Percentiles rank a stretch among this genome's conserved stretches.
These are phyloP conservation scores for Trichoderma virens DNA, from an alignment of 495 filamentous ascomycete species.

Conservation along the genomic window DNA sequence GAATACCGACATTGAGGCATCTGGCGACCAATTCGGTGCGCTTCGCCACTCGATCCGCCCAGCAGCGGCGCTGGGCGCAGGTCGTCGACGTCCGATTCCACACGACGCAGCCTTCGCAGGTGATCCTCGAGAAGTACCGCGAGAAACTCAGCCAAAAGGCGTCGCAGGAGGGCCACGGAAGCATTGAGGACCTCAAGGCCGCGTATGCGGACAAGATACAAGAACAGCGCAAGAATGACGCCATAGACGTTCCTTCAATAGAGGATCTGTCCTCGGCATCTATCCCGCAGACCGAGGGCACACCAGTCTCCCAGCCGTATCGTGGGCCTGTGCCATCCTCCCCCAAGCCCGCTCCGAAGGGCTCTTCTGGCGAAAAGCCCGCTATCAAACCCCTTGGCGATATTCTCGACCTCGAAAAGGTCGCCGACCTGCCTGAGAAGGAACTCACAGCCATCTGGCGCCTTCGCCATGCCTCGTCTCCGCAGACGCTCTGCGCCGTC, in stretches of 20 bases:
- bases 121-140: conserved; percentile 74
- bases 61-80: conserved; percentile 80
- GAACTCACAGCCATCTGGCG: conserved; percentile 90
- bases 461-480: conserved; percentile 65
- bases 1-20: background rate
- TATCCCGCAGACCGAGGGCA: conserved; percentile 12
- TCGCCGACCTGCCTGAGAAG: conserved; percentile 58
- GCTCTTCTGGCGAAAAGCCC: conserved; percentile 26
- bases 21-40: conserved; percentile 10
- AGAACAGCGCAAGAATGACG: conserved; percentile 49
- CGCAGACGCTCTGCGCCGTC: conserved; percentile 69
- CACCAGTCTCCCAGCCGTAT: conserved; percentile 11
- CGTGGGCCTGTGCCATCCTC: conserved; percentile 20
- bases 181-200: conserved; percentile 68
- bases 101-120: conserved; percentile 50
- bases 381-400: conserved; percentile 74
- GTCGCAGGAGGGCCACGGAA: conserved; percentile 63
- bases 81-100: conserved; percentile 90
- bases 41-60: conserved; percentile 28
- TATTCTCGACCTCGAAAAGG: conserved; percentile 78
- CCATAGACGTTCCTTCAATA: conserved; percentile 21
- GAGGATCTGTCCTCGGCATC: conserved; percentile 43
- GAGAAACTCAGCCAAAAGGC: conserved; percentile 81
- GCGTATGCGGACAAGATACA: conserved; percentile 79
- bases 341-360: conserved; percentile 17